Conservation (phyloP, 2,329 filamentous ascomycete genomes). For the Cercospora zeae-maydis region DNA sequence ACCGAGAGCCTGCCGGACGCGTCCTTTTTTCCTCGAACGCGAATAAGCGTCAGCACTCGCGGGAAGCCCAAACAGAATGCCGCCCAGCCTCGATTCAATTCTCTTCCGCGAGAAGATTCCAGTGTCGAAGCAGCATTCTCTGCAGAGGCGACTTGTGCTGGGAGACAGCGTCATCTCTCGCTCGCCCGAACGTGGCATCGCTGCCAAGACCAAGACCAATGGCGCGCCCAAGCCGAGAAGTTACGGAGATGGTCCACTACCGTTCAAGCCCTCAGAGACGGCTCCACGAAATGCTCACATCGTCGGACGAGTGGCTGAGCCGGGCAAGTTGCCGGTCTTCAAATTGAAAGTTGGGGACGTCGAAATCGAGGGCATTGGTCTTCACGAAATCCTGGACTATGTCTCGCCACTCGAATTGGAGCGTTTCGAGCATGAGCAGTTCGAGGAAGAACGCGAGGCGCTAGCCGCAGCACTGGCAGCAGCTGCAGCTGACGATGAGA, state of each 20-base stretch:
- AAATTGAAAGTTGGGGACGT: constrained; percentile 31
- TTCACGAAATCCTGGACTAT: constrained; percentile 35
- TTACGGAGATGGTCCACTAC: constrained; percentile 26
- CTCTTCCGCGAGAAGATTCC: not conserved
- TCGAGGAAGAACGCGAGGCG: constrained; percentile 30
- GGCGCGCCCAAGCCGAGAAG: constrained; percentile 7
- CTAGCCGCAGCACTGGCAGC: constrained; percentile 21
- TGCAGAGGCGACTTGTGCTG: constrained; percentile 2
- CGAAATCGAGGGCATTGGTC: constrained; percentile 26
- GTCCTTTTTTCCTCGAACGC: not conserved
- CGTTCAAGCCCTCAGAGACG: constrained; percentile 27
- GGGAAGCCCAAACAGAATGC: not conserved
- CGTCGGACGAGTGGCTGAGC: constrained; percentile 25
- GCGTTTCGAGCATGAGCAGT: constrained; percentile 34
- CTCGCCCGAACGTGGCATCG: constrained; percentile 5
- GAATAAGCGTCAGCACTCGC: not conserved
- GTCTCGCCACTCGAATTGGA: constrained; percentile 36
- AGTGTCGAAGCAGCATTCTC: not conserved
- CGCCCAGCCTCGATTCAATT: constrained; percentile 1
- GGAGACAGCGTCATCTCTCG: not conserved
- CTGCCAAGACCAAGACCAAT: not conserved
- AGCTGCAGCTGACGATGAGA: constrained; percentile 25
- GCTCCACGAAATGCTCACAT: constrained; percentile 31
- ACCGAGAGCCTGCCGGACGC: not conserved
- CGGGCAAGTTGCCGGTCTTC: constrained; percentile 23